Evolutionary conservation across 306 rosid species (phyloP).

Genomic region (Trifolium fragiferum): DNA sequence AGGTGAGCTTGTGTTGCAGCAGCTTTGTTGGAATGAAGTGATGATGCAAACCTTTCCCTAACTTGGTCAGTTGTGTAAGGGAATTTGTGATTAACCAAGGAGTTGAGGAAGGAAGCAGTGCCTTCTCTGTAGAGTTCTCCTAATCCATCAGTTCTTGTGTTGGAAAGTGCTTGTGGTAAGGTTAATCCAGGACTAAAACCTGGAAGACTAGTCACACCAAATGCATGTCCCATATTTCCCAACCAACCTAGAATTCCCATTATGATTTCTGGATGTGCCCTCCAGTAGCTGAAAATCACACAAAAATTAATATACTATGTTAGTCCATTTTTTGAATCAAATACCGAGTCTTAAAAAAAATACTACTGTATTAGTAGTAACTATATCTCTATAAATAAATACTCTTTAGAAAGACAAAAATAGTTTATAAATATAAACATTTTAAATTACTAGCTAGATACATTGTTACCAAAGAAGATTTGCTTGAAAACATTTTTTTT

Average conservation of each 20-base stretch:
- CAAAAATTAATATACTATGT: background rate
- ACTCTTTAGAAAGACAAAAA: no score
- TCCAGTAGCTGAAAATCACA: conserved; percentile 76
- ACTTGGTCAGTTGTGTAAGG: conserved; percentile 79
- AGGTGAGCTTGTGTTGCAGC: conserved; percentile 71
- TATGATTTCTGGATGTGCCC: conserved; percentile 72
- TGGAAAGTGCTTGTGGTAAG: conserved; percentile 80
- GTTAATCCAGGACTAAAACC: conserved; percentile 61
- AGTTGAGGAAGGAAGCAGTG: conserved; percentile 80
- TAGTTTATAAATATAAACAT: no score
- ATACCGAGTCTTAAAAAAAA: no score
- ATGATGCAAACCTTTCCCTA: conserved; percentile 61
- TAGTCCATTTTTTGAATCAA: no score
- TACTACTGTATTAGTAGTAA: no score
- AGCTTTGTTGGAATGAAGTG: conserved; percentile 71
- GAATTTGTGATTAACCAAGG: conserved; percentile 76
- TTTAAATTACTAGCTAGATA: no score
- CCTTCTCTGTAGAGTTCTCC: conserved; percentile 86
- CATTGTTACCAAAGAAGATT: no score
- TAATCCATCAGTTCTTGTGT: conserved; percentile 77
- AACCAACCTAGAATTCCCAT: conserved; percentile 94
- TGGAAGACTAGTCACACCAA: conserved; percentile 63
- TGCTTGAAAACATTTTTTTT: no score
- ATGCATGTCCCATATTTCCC: conserved; percentile 81
- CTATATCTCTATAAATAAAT: no score